Conservation (phyloP, 805 yeast species). For the Ascoidea asiatica region DNA sequence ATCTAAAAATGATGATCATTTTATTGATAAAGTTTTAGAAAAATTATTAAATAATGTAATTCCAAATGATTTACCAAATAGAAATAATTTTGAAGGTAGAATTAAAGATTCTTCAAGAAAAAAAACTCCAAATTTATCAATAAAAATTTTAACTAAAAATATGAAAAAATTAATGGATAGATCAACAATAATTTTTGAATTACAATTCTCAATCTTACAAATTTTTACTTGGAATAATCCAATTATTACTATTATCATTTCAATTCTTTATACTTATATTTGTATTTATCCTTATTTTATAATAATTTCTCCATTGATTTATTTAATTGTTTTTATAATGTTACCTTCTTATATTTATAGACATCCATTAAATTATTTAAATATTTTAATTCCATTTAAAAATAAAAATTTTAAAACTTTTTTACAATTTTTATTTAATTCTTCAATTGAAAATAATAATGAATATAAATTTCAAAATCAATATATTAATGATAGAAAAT, state of each 20-base stretch:
- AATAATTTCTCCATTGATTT: conserved; percentile 47
- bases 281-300: conserved; percentile 64
- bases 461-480: conserved; percentile 19
- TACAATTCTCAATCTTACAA: conserved; percentile 49
- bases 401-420: conserved; percentile 1
- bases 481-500: conserved; percentile 6
- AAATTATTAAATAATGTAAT: conserved; percentile 35
- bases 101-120: conserved; percentile 30
- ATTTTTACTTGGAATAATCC: conserved; percentile 68
- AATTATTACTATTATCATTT: conserved; percentile 45
- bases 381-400: conserved; percentile 26
- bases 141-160: conserved; percentile 41
- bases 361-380: conserved; percentile 44
- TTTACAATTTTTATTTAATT: conserved; percentile 11
- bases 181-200: conserved; percentile 39
- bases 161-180: conserved; percentile 40
- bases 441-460: conserved; percentile 17
- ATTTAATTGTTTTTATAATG: conserved; percentile 41
- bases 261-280: conserved; percentile 48
- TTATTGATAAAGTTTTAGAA: conserved; percentile 45
- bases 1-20: conserved; percentile 31
- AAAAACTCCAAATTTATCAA: conserved; percentile 39
- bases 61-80: conserved; percentile 34
- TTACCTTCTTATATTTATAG: conserved; percentile 57
- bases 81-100: conserved; percentile 26